These are phyloP conservation scores for Metschnikowia bowlesiae DNA, from an alignment of 805 yeast genomes.

Conservation along the genomic window DNA sequence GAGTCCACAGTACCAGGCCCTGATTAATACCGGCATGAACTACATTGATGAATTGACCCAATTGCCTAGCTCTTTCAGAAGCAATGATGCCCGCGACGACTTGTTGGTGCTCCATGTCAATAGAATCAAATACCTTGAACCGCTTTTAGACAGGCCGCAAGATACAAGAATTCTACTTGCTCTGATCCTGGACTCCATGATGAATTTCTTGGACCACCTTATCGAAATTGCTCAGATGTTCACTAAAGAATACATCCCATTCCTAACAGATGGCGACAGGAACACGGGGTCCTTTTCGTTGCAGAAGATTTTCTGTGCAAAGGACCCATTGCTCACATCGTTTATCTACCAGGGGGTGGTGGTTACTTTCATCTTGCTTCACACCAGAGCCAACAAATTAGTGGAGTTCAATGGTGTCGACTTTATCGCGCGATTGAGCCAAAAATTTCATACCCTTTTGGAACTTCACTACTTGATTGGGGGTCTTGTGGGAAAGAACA, in stretches of 20 bases:
- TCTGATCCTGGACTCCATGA: constrained; percentile 32
- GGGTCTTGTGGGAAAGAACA: constrained; percentile 13
- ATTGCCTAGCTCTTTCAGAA: constrained; percentile 22
- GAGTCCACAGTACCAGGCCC: constrained; percentile 12
- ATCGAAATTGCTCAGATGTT: constrained; percentile 12
- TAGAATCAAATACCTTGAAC: constrained; percentile 49
- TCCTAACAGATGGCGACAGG: constrained; percentile 7
- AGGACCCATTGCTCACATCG: constrained; percentile 45
- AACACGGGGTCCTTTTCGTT: constrained; percentile 15
- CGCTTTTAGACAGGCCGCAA: constrained; percentile 41
- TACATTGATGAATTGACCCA: constrained; percentile 20
- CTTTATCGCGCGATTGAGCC: constrained; percentile 23
- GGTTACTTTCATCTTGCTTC: constrained; percentile 46
- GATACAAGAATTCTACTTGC: constrained; percentile 29
- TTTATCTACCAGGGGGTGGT: constrained; percentile 50
- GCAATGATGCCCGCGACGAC: constrained; percentile 39
- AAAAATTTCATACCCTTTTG: constrained; percentile 20
- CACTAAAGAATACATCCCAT: constrained; percentile 10
- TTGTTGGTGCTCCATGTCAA: constrained; percentile 46
- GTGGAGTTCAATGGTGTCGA: constrained; percentile 17
- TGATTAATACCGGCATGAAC: constrained; percentile 10
- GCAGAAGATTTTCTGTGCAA: constrained; percentile 34
- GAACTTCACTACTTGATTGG: constrained; percentile 23
- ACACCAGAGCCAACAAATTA: constrained; percentile 37
- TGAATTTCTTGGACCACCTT: constrained; percentile 23